These are phyloP conservation scores for Verticillium albo-atrum DNA, from an alignment of 2,329 filamentous ascomycete species.

Conservation along the genomic window DNA sequence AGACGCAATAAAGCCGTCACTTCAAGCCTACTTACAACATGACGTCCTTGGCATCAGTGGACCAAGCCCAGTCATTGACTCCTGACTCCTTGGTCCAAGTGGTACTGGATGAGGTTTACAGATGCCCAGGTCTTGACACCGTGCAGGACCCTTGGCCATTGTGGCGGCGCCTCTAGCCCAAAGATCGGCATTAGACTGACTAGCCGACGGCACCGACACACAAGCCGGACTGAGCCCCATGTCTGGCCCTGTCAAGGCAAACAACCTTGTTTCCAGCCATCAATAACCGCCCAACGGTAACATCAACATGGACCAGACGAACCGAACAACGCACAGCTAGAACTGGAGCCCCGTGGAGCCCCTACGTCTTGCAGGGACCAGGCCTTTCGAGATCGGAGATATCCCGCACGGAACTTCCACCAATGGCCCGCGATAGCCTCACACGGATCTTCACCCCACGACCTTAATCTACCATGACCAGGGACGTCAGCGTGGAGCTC, in stretches of 20 bases:
- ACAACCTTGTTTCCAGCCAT: neutral
- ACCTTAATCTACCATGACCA: neutral
- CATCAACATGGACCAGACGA: neutral
- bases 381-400: neutral
- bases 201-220: too few species aligned
- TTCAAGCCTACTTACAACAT: neutral
- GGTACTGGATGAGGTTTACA: too few species aligned
- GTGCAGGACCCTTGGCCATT: too few species aligned
- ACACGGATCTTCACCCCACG: neutral
- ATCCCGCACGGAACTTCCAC: neutral
- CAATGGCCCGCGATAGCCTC: neutral
- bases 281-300: neutral
- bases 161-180: too few species aligned
- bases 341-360: neutral
- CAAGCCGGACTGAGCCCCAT: neutral
- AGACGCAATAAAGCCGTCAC: neutral
- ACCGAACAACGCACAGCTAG: neutral
- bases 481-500: neutral
- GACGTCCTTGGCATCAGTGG: neutral
- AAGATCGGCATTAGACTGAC: too few species aligned
- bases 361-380: neutral
- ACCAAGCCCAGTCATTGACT: neutral
- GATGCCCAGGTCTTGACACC: too few species aligned
- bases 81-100: neutral
- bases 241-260: neutral